These are phyloP conservation scores for Kuraishia ogatae DNA, from an alignment of 805 yeast genomes.

Conservation along the genomic window DNA sequence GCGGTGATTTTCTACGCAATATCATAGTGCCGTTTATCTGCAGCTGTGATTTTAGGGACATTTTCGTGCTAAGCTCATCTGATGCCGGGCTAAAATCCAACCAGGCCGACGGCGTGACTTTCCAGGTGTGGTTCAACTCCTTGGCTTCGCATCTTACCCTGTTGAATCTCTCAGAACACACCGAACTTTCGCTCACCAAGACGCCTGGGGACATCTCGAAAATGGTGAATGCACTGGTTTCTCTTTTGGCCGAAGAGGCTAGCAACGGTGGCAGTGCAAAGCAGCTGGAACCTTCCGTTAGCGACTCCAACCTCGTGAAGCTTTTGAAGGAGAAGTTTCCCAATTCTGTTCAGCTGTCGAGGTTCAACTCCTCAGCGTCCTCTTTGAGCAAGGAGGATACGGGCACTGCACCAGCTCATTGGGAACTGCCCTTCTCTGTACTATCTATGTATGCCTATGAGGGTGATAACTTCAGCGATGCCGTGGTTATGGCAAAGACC, in stretches of 20 bases:
- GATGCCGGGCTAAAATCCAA: slow-evolving; percentile 44
- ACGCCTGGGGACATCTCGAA: slow-evolving; percentile 9
- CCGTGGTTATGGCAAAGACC: slow-evolving; percentile 38
- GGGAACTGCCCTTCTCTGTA: slow-evolving; percentile 6
- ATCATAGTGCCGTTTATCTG: slow-evolving; percentile 41
- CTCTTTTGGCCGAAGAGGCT: neutral
- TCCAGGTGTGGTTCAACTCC: slow-evolving; percentile 16
- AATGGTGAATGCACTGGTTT: slow-evolving; percentile 1
- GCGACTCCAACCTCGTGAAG: slow-evolving; percentile 3
- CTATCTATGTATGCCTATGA: slow-evolving; percentile 60
- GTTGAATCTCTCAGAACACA: slow-evolving; percentile 8
- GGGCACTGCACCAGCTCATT: neutral
- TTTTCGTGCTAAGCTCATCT: slow-evolving; percentile 61
- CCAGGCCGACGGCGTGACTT: slow-evolving; percentile 7
- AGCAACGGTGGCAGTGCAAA: neutral
- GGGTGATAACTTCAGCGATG: slow-evolving; percentile 82
- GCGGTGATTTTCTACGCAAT: slow-evolving; percentile 39
- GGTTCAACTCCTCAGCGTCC: slow-evolving; percentile 3
- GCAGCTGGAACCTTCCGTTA: slow-evolving; percentile 1
- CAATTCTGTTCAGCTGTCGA: slow-evolving; percentile 8
- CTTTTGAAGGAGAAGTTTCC: slow-evolving; percentile 8
- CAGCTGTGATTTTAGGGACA: slow-evolving; percentile 28
- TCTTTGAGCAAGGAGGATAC: neutral
- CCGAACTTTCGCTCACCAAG: slow-evolving; percentile 5
- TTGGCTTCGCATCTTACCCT: slow-evolving; percentile 12